Base-by-base conservation (phyloP, 2,329 filamentous ascomycete species). In the Cladosporium sphaerospermum region DNA sequence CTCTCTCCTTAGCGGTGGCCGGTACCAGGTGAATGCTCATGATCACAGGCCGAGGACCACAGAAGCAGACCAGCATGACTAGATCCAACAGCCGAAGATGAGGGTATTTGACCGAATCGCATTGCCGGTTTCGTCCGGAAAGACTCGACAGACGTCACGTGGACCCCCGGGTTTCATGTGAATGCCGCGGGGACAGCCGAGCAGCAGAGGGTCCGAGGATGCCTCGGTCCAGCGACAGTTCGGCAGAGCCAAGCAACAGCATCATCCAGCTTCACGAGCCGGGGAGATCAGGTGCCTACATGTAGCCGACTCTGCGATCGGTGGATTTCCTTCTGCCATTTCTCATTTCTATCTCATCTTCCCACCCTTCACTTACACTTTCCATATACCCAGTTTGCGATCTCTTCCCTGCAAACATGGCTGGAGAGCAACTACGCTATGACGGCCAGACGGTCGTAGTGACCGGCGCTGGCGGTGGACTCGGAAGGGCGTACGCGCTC, bases 401-500 rank as follows among this genome's bases (percentile, higher is more conserved):
- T 44, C 23, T 44, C 48, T 23, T 19, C 31, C 28, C 32, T 44
- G 51, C 52, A 45, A 65, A 57, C 58, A 79, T 87, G 85, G 59
- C 61, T 19, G 84, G 77, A 74, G 81, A 87, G 71, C 69, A 75
- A 59, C 76, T 95, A 67, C 82, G 89, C 66, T 96, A 86, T 70
- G 90, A 95, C 74, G 86, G 84, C 73, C 89, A 93, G 78, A 89
- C 89, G 62, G 88, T 91, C 64, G 88, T 95, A 61, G 84, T 95
- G 61, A 95, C 89, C 45, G 89, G 89, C 64, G 88, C 88, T 58
- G 89, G 89, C 59, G 88, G 86, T 71, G 89, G 89, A 59, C 73
- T 93, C 18, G 52, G 88, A 60, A 88, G 85, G 73, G 84, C 85
- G 69, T 95, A 95, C 74, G 86, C 87, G 62, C 76, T 85, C 56